Evolutionary conservation across 352 stramenopile genomes (phyloP), one percentile per base, ranked within the genome.

Genomic region (Phytophthora tentaculata): DNA sequence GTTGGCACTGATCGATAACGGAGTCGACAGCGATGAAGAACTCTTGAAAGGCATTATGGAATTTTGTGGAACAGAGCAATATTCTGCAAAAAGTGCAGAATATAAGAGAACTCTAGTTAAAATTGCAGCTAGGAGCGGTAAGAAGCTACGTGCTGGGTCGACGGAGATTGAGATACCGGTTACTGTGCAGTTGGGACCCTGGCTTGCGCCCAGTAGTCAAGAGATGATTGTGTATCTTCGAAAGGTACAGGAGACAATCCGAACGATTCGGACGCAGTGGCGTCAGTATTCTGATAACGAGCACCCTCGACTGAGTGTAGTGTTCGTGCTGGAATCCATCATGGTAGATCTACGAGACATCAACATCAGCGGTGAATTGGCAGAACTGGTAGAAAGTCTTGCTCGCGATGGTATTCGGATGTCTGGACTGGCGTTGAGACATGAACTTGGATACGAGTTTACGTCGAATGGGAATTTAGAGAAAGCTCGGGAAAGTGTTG

Each of bases 121-220:
- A 49, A 56, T 76, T 59, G 52, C 64, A 54, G 48, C 45, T 55
- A 28, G 58, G 29, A 56, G 49, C 5, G 28, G 28, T 26, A 32
- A n/a, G 14, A 76, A 57, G 23, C 23, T 17, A 29, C 65, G 24
- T n/a, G 56, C 52, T 4, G 58, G 39, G n/a, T 68, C 62, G 22
- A 76, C 57, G 12, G 68, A 76, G 53, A 69, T 76, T 26, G 68
- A 76, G 22, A 51, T 76, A 10, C 68, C 68, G n/a, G 26, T 76
- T 44, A 60, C 63, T 19, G 35, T 76, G 14, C 56, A 76, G 29
- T 48, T 76, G 14, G 62, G 57, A 2, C 56, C 68, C 4, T 76
- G 68, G 68, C 23, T 76, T 37, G 55, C 63, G 12, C 23, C 12
- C 7, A 65, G 37, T 20, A 69, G 45, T 23, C 47, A 58, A 13